Evolutionary conservation across 1,284 basidiomycete species (phyloP).

Genomic region (Irpex rosettiformis): DNA sequence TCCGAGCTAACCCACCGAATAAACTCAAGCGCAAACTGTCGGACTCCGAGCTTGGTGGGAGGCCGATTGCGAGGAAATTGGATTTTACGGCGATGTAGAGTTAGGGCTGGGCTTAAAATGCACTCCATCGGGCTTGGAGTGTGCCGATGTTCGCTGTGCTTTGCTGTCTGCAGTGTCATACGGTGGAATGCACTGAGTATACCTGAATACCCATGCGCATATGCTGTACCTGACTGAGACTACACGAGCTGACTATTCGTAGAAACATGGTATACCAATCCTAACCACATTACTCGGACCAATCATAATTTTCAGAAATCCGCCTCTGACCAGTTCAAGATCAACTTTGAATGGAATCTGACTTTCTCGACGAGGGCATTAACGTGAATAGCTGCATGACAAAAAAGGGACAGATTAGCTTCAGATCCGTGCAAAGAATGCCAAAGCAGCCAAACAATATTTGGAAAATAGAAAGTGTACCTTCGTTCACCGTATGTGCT

Average conservation of each 20-base stretch:
- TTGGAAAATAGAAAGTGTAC: constrained; percentile 10
- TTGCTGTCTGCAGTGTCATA: too few relatives aligned
- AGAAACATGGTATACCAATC: too few relatives aligned
- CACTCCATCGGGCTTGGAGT: too few relatives aligned
- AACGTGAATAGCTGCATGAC: constrained; percentile 18
- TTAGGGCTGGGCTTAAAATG: too few relatives aligned
- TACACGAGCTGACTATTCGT: too few relatives aligned
- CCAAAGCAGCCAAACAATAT: neutral
- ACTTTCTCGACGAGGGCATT: constrained; percentile 22
- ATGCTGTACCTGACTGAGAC: too few relatives aligned
- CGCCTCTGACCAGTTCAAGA: constrained; percentile 26
- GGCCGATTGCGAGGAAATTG: constrained; percentile 43
- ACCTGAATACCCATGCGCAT: too few relatives aligned
- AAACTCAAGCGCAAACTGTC: constrained; percentile 49
- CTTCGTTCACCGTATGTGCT: constrained; percentile 52
- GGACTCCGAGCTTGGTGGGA: constrained; percentile 31
- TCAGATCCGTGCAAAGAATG: neutral
- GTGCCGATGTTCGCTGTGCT: too few relatives aligned
- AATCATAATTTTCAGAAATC: too few relatives aligned
- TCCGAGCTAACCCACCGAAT: constrained; percentile 37
- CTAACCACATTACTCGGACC: too few relatives aligned
- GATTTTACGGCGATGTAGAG: constrained; percentile 33
- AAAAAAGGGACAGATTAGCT: neutral
- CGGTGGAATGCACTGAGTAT: too few relatives aligned
- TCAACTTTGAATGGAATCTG: constrained; percentile 26